phyloP scores from a whole-genome alignment of 2,329 filamentous ascomycete species.

The Sporothrix pallida region DNA sequence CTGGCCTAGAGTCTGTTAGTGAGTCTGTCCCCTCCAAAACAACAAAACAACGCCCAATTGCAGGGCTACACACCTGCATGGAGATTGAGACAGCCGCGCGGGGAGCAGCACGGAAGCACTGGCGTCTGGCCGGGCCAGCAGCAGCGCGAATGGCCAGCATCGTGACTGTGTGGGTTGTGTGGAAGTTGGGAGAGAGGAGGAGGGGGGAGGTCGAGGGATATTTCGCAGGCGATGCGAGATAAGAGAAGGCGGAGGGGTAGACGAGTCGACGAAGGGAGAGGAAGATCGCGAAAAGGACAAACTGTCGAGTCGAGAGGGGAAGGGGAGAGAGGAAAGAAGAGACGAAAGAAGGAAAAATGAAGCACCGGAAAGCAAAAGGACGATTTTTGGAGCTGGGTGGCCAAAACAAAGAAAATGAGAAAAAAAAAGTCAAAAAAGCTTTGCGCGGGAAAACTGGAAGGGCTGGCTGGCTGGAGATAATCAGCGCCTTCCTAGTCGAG shows the following conservation, averaged over 20 bases:
- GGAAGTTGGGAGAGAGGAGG: slow-evolving; percentile 21
- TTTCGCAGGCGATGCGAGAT: slow-evolving; percentile 23
- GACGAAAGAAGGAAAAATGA: slow-evolving; percentile 2
- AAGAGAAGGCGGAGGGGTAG: background rate
- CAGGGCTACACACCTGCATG: slow-evolving; percentile 53
- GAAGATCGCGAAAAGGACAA: background rate
- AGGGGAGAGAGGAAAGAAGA: background rate
- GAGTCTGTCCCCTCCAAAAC: background rate
- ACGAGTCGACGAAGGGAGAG: background rate
- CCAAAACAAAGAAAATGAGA: slow-evolving; percentile 5
- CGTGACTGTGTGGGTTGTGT: slow-evolving; percentile 45
- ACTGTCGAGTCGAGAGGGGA: background rate
- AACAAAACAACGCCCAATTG: background rate
- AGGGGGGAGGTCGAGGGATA: slow-evolving; percentile 10
- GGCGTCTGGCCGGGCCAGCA: slow-evolving; percentile 74
- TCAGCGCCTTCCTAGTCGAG: slow-evolving; percentile 13
- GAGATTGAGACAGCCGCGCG: slow-evolving; percentile 58
- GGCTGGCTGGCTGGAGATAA: slow-evolving; percentile 30
- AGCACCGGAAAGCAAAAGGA: slow-evolving; percentile 12
- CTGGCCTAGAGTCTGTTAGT: slow-evolving; percentile 43
- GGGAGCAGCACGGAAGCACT: slow-evolving; percentile 75
- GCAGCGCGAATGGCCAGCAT: slow-evolving; percentile 86
- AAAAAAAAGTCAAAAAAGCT: slow-evolving; percentile 22
- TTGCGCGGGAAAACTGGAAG: slow-evolving; percentile 33
- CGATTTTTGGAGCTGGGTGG: slow-evolving; percentile 26